Base-by-base conservation (phyloP, 805 yeast species). In the Candida maltosa region DNA sequence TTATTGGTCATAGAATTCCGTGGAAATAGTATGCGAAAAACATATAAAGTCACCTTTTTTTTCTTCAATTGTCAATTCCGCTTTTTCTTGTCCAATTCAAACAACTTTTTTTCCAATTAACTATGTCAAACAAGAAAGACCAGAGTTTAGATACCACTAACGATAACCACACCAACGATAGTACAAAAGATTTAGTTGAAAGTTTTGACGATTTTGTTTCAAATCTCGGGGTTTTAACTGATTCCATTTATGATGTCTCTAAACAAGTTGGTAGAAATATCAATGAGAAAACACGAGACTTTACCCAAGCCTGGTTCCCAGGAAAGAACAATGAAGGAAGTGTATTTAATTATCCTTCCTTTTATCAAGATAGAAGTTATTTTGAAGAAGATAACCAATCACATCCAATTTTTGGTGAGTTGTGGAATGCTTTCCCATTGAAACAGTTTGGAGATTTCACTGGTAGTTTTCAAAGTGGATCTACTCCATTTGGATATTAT, bases 401-500 rank as follows among this genome's bases (percentile, higher is more conserved):
- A 16, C 18, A 23, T 25, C 19, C 16, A n/a, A 16, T 15, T 3
- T 26, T 28, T 21, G 35, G 32, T 14, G 34, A 29, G 15, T 33
- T 31, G 24, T 27, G 39, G 40, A 29, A 16, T n/a, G 22, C 32
- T 14, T 26, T 35, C 16, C 34, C 28, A 4, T 21, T 10, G 9
- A 7, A 8, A 17, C 36, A 32, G 17, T 29, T 33, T 34, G 25
- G 31, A 18, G 46, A 44, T 20, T 33, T 45, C 14, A 46, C 52
- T 34, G 18, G 32, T 6, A 21, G 46, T 6, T 38, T 42, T 20
- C 41, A 35, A 12, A 37, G 41, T 20, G 60, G 62, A 4, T 46
- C 41, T 26, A 52, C 63, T 2, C 69, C 70, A 1, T 65, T 49
- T 30, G 82, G 81, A 0, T 52, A 68, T 30, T 70, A 71, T 53